Conservation (phyloP, 2,329 filamentous ascomycete genomes). For the Phyllosticta citriasiana region DNA sequence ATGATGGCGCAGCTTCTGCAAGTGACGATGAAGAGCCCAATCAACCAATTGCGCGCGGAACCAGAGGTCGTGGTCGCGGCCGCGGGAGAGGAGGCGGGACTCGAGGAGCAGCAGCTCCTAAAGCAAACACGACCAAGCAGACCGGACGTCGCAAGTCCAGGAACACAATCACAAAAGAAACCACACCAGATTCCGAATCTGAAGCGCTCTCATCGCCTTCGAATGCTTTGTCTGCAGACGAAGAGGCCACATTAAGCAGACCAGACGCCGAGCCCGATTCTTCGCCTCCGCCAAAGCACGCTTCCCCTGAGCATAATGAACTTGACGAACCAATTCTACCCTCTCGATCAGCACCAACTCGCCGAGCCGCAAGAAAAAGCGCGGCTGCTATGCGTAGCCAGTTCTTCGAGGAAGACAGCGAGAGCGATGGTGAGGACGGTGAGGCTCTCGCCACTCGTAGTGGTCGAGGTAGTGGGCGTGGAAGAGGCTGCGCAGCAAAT, state of each 20-base stretch:
- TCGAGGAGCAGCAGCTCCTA: background rate
- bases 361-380: slow-evolving; percentile 11
- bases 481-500: background rate
- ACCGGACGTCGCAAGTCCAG: background rate
- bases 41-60: no score
- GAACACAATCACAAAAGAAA: background rate
- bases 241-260: background rate
- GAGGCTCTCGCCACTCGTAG: background rate
- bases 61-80: slow-evolving; percentile 10
- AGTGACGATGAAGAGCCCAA: background rate
- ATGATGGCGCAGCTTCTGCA: slow-evolving; percentile 33
- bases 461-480: background rate
- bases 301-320: background rate
- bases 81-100: slow-evolving; percentile 13
- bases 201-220: background rate
- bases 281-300: background rate
- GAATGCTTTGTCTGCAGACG: background rate
- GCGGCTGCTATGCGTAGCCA: slow-evolving; percentile 12
- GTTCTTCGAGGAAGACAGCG: slow-evolving; percentile 6
- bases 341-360: background rate
- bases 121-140: background rate
- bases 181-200: background rate
- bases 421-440: background rate
- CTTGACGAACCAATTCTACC: background rate
- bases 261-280: background rate